Evolutionary conservation across 352 stramenopile genomes (phyloP).

Genomic region (Stramenopiles sp.): DNA sequence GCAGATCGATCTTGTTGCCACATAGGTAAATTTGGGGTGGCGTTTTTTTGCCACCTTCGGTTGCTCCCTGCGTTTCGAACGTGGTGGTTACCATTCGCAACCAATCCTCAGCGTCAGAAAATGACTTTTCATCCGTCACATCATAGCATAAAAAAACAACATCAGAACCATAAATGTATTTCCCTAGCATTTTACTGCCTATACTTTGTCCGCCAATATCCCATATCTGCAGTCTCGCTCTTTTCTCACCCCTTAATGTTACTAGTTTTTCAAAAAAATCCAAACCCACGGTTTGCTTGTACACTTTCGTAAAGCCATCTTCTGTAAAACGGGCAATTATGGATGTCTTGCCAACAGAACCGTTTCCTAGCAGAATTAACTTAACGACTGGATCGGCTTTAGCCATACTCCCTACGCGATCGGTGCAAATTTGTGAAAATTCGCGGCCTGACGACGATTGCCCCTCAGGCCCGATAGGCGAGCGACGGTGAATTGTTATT

Average conservation of each 20-base stretch:
- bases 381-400: slow-evolving; percentile 26
- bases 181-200: slow-evolving; percentile 56
- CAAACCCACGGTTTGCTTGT: slow-evolving; percentile 58
- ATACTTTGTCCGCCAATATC: slow-evolving; percentile 66
- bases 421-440: too few species aligned
- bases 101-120: slow-evolving; percentile 54
- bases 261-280: slow-evolving; percentile 66
- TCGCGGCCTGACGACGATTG: too few species aligned
- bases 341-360: slow-evolving; percentile 55
- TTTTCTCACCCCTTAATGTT: slow-evolving; percentile 41
- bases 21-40: slow-evolving; percentile 39
- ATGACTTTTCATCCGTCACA: slow-evolving; percentile 53
- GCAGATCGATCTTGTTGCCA: slow-evolving; percentile 61
- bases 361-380: slow-evolving; percentile 55
- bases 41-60: slow-evolving; percentile 25
- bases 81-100: slow-evolving; percentile 28
- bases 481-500: too few species aligned
- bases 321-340: slow-evolving; percentile 54
- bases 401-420: too few species aligned
- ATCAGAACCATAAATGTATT: slow-evolving; percentile 52
- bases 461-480: too few species aligned
- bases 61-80: slow-evolving; percentile 15
- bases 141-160: slow-evolving; percentile 59
- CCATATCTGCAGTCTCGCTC: slow-evolving; percentile 53
- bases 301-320: slow-evolving; percentile 48